A percentile compares a stretch with the other conserved stretches of the same genome.
phyloP scores from a whole-genome alignment of 2,329 filamentous ascomycete species.

The Colletotrichum brevisporum region DNA sequence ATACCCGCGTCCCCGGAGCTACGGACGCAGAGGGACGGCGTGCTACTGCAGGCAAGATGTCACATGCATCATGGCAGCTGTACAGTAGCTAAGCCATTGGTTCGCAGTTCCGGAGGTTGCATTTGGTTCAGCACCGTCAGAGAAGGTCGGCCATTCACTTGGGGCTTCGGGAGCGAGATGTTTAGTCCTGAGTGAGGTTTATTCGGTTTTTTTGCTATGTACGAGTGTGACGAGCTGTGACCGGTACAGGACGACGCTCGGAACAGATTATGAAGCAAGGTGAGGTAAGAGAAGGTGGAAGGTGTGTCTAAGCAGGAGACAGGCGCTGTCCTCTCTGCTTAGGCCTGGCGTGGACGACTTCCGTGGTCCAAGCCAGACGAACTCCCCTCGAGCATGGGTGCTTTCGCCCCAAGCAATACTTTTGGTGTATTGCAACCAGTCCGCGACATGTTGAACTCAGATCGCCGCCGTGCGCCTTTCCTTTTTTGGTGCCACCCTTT shows the following conservation, averaged over 20 bases:
- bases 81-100: constrained; percentile 23
- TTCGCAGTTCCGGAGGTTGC: constrained; percentile 12
- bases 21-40: constrained; percentile 22
- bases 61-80: constrained; percentile 27
- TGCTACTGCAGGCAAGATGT: constrained; percentile 19
- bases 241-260: constrained; percentile 12
- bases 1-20: constrained; percentile 24
- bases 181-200: not conserved
- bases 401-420: constrained; percentile 18
- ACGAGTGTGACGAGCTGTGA: constrained; percentile 16
- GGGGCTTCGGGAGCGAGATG: not conserved
- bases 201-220: constrained; percentile 4
- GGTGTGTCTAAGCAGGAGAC: constrained; percentile 4
- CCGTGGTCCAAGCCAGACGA: not conserved
- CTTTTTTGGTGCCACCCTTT: not conserved
- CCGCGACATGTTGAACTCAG: constrained; percentile 4
- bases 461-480: constrained; percentile 4
- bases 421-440: constrained; percentile 22
- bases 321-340: not conserved
- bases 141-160: constrained; percentile 3
- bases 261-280: not conserved
- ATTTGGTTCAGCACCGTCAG: not conserved
- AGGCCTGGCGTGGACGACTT: not conserved
- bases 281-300: not conserved
- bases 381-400: constrained; percentile 3